Evolutionary conservation across 768 basidiomycete species (phyloP), one percentile per base, ranked within the genome.

Genomic region (Clathrus columnatus): DNA sequence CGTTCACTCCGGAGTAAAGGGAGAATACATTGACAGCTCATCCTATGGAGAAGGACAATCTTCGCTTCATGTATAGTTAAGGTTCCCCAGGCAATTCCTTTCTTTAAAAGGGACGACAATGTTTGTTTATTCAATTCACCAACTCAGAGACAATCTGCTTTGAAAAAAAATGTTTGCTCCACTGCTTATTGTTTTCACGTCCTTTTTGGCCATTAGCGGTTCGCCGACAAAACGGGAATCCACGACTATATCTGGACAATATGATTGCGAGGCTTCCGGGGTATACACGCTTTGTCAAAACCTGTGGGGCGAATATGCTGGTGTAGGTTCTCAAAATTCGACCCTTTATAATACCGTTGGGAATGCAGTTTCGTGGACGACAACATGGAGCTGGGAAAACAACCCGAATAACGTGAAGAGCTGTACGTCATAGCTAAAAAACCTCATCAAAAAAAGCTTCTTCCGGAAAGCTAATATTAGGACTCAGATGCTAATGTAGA

Each of bases 261-360:
- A 62, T 41, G 66, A 71, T 57, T 81, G 79, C 62, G 58, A 66
- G 43, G 65, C 76, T 1, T 75, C 74, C 2, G 79, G 79, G 2
- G 63, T 65, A 11, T 82, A 69, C 63, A 74, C 70, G 0, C 72
- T 81, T 44, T 81, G 80, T 68, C 76, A 81, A 62, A 79, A 82
- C 63, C 74, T 78, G 21, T 82, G 80, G 80, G 79, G 78, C 14
- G 61, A 63, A 18, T 50, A 76, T 6, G 58, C 69, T 17, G 80
- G 80, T 14, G 72, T 72, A 0, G 80, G 79, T 14, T 70, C 64
- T 17, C 77, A 82, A 61, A 68, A 64, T 32, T 76, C 80, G 0
- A 80, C 78, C 0, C 65, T 81, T 48, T 59, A 71, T 48, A 69
- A 66, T 54, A 58, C 72, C 5, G 66, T 68, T 23, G 70, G 72